Base-by-base conservation (phyloP, 2,329 filamentous ascomycete genomes). In the Didymella pomorum region DNA sequence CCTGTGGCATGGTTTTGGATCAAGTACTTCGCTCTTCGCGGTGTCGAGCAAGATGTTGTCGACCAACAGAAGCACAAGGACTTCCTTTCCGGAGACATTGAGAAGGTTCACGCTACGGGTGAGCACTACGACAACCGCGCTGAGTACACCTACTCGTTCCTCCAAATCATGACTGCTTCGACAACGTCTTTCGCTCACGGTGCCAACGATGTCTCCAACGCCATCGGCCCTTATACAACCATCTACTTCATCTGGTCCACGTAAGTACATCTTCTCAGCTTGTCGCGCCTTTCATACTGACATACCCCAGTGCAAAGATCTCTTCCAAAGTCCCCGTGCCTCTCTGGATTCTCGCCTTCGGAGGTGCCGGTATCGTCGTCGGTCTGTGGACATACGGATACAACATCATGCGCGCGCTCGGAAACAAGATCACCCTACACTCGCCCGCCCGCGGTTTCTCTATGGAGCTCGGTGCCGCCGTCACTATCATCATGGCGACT, bases 351-450 rank as follows among this genome's bases (percentile, higher is more conserved):
- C 81, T 89, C 35, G 71, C 65, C 20, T 72, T 72, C 41, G 82
- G 83, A 39, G 83, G 83, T 69, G 77, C 74, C 3, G 80, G 73
- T 60, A 84, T 87, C 53, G 81, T 82, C 43, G 70, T 87, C 51
- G 86, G 86, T 68, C 79, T 87, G 48, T 85, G 84, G 81, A 87
- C 85, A 9, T 88, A 87, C 63, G 86, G 85, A 1, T 88, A 87
- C 73, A 85, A 87, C 71, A 87, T 88, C 73, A 88, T 88, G 85
- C 80, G 82, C 43, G 84, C 84, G 67, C 78, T 87, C 60, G 86
- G 86, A 56, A 88, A 88, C 78, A 82, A 83, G 63, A 80, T 88
- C 60, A 87, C 86, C 11, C 81, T 86, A n/a, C 84, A 87, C 78
- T 87, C 85, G 0, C 86, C 86, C 3, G 80, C 82, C 1, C 82